A percentile compares a stretch with the other conserved stretches of the same genome.
These are phyloP conservation scores for Cryptococcus deneoformans DNA, from an alignment of 1,284 basidiomycete genomes.

Conservation along the genomic window DNA sequence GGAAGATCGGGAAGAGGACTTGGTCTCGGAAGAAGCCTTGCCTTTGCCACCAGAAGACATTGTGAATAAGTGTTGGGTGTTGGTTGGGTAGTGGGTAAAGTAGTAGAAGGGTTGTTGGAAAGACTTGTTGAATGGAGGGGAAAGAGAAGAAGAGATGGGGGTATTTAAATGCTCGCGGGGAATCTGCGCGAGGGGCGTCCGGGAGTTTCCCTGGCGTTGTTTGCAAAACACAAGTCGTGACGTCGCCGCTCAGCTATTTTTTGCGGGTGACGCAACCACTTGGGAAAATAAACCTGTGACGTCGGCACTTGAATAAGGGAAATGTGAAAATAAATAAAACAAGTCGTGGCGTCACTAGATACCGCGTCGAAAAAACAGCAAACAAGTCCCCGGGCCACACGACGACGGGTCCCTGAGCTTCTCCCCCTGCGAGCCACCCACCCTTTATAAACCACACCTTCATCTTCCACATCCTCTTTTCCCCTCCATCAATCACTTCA, in stretches of 20 bases:
- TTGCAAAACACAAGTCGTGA: no score
- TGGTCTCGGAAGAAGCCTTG: conserved; percentile 53
- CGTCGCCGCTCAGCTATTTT: no score
- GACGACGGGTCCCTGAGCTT: not conserved
- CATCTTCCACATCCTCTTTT: conserved; percentile 1
- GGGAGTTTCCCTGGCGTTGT: no score
- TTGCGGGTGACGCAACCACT: no score
- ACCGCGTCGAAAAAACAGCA: no score
- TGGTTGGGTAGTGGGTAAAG: conserved; percentile 15
- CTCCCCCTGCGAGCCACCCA: not conserved
- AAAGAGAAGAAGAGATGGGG: conserved; percentile 8
- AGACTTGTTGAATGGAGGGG: conserved; percentile 16
- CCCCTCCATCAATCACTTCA: conserved; percentile 5
- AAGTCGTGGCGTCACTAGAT: no score
- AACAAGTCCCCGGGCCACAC: not conserved
- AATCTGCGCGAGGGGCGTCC: not conserved
- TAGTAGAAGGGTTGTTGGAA: conserved; percentile 8
- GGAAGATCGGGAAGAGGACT: conserved; percentile 68
- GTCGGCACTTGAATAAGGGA: no score
- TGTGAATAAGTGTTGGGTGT: conserved; percentile 47
- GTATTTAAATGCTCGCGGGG: conserved; percentile 14
- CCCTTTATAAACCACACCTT: not conserved
- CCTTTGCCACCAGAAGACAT: conserved; percentile 58
- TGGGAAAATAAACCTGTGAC: no score
- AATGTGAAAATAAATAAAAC: no score